A percentile compares a stretch with the other conserved stretches of the same genome.
phyloP scores from a whole-genome alignment of 108 stramenopile species.

The Thalassiosira profunda region DNA sequence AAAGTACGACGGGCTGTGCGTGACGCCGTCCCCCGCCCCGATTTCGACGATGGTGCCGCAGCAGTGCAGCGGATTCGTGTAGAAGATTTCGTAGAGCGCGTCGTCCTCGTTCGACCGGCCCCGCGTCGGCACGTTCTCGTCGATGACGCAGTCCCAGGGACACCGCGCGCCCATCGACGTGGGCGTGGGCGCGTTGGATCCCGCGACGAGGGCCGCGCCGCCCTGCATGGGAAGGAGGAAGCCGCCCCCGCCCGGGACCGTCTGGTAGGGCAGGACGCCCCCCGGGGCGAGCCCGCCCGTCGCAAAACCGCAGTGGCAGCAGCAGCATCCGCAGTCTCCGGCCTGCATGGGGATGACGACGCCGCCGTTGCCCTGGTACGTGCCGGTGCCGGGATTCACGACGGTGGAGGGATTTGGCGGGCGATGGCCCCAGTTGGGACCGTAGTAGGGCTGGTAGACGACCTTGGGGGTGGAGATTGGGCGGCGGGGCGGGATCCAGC shows the following conservation, averaged over 20 bases:
- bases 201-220: no score
- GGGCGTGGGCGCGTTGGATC: no score
- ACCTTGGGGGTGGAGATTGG: no score
- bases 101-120: slow-evolving; percentile 57
- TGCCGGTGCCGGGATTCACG: no score
- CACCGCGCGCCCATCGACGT: no score
- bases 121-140: slow-evolving; percentile 37
- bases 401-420: no score
- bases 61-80: slow-evolving; percentile 57
- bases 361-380: slow-evolving; percentile 1
- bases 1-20: slow-evolving; percentile 31
- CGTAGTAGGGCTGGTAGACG: no score
- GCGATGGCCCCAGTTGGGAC: no score
- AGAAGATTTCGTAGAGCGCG: slow-evolving; percentile 58
- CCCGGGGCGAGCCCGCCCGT: background rate
- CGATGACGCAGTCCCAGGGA: slow-evolving; percentile 35
- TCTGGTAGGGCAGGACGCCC: no score
- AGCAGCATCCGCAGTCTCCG: slow-evolving; percentile 6
- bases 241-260: no score
- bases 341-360: background rate
- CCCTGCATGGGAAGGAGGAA: no score
- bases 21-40: slow-evolving; percentile 49
- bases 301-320: slow-evolving; percentile 5
- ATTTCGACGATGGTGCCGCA: slow-evolving; percentile 56
- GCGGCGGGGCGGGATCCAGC: no score